These are phyloP conservation scores for Hypoxylon sp. DNA, from an alignment of 2,329 filamentous ascomycete species.

Conservation along the genomic window DNA sequence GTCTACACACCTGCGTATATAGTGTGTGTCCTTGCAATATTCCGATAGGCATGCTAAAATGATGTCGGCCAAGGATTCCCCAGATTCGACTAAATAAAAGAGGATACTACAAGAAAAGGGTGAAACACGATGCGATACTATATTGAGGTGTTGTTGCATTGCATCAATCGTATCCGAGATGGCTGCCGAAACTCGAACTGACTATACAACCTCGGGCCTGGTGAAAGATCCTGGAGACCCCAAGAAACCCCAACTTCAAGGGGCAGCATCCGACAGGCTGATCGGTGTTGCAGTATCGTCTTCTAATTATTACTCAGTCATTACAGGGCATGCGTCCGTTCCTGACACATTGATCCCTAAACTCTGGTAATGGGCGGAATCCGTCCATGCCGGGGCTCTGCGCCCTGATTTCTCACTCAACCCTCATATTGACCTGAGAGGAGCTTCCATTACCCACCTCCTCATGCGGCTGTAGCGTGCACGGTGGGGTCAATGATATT, in stretches of 20 bases:
- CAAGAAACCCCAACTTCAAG: slow-evolving; percentile 24
- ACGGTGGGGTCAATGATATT: slow-evolving; percentile 43
- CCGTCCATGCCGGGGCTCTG: slow-evolving; percentile 22
- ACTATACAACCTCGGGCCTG: slow-evolving; percentile 44
- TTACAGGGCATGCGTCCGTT: slow-evolving; percentile 37
- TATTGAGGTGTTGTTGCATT: slow-evolving; percentile 45
- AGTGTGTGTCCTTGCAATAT: slow-evolving; percentile 5
- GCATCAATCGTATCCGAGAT: slow-evolving; percentile 46
- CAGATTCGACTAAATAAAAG: slow-evolving; percentile 45
- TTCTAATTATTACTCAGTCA: slow-evolving; percentile 41
- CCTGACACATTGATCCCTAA: slow-evolving; percentile 34
- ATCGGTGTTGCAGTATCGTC: slow-evolving; percentile 20
- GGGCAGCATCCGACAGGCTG: slow-evolving; percentile 29
- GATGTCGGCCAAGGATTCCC: slow-evolving; percentile 43
- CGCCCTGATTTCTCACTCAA: slow-evolving; percentile 21
- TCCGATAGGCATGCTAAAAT: slow-evolving; percentile 21
- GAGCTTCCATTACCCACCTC: slow-evolving; percentile 31
- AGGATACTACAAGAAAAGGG: slow-evolving; percentile 35
- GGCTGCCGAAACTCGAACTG: slow-evolving; percentile 42
- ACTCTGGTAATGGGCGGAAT: slow-evolving; percentile 31
- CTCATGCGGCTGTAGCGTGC: slow-evolving; percentile 29
- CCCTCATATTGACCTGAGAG: slow-evolving; percentile 25
- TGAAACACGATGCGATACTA: slow-evolving; percentile 37
- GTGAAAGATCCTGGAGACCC: slow-evolving; percentile 33
- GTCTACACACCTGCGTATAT: slow-evolving; percentile 8